Evolutionary conservation across 2,329 filamentous ascomycete genomes (phyloP), one percentile per base, ranked within the genome.

Genomic region (Trichoderma lentiforme): DNA sequence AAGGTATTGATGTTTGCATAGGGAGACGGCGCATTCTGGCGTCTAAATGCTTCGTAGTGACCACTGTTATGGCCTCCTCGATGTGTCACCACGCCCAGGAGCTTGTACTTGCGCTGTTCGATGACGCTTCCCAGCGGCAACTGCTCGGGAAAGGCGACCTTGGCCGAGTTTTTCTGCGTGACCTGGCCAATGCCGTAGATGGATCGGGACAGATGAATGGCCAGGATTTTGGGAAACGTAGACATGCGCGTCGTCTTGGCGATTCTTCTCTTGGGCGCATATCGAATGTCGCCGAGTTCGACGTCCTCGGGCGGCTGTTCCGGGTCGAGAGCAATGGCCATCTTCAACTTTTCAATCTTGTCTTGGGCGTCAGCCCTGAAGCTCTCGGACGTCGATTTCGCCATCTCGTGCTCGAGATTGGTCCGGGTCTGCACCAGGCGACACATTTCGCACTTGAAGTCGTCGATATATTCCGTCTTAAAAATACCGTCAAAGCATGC

Each of bases 41-140:
- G 89, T 39, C 96, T 89, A 81, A 98, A 98, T 1, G 94, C 95
- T 81, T 99, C 96, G 83, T 99, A 99, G 79, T 99, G 96, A 1
- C 96, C 96, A 77, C 94, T 97, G 78, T 97, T 92, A 80, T 99
- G 96, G 74, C 93, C 97, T 47, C 96, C 96, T 78, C 97, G 97
- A 80, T 99, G 96, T 26, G 93, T 97, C 43, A 99, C 94, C 43
- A 97, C 89, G 14, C 92, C 94, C 0, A 97, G 87, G 6, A 99
- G 86, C 77, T 91, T 93, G 82, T 98, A 99, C 79, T 89, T 92
- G 74, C 90, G 92, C 77, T 92, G 90, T 71, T 92, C 88, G 57
- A 96, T 82, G 28, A 98, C 84, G 1, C 94, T 90, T 1, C 96
- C 96, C 3, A 99, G 84, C 0, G 93, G 89, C 3, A 99, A 82